Conservation (phyloP, 1,284 basidiomycete species). For the Coniophora puteana region DNA sequence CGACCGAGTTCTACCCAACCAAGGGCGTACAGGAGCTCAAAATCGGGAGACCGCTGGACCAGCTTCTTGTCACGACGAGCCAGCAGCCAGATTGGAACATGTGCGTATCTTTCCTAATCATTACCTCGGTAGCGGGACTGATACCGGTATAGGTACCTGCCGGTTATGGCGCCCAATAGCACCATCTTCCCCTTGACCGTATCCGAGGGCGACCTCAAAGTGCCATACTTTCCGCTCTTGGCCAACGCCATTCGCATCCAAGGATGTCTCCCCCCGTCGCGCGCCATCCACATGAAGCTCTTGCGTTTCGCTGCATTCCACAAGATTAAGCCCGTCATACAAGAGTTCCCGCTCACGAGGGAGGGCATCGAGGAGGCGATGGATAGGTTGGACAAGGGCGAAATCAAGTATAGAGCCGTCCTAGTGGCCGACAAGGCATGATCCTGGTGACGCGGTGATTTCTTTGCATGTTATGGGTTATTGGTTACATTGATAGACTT, state of each 20-base stretch:
- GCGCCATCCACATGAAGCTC: constrained; percentile 26
- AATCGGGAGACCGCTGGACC: constrained; percentile 19
- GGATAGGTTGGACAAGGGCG: constrained; percentile 19
- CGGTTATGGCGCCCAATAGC: constrained; percentile 18
- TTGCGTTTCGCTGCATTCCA: constrained; percentile 23
- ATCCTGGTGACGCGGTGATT: too few relatives aligned
- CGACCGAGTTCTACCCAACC: constrained; percentile 34
- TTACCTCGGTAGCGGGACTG: too few relatives aligned
- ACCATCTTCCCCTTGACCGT: constrained; percentile 21
- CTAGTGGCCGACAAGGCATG: constrained; percentile 19
- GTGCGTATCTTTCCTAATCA: constrained; percentile 13
- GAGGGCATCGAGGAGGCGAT: constrained; percentile 28
- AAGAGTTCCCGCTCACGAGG: constrained; percentile 25
- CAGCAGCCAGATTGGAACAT: constrained; percentile 24
- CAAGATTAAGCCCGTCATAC: constrained; percentile 19
- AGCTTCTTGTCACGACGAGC: constrained; percentile 26
- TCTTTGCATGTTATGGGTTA: too few relatives aligned
- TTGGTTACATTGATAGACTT: too few relatives aligned
- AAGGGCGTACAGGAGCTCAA: constrained; percentile 20
- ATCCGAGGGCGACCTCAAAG: constrained; percentile 14
- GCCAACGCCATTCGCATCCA: constrained; percentile 18
- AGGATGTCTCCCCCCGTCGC: constrained; percentile 18
- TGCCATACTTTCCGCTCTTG: constrained; percentile 17
- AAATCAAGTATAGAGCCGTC: constrained; percentile 30
- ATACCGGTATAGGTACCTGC: constrained; percentile 17